These are phyloP conservation scores for Laetiporus sulphureus DNA, from an alignment of 1,284 basidiomycete genomes.

Conservation along the genomic window DNA sequence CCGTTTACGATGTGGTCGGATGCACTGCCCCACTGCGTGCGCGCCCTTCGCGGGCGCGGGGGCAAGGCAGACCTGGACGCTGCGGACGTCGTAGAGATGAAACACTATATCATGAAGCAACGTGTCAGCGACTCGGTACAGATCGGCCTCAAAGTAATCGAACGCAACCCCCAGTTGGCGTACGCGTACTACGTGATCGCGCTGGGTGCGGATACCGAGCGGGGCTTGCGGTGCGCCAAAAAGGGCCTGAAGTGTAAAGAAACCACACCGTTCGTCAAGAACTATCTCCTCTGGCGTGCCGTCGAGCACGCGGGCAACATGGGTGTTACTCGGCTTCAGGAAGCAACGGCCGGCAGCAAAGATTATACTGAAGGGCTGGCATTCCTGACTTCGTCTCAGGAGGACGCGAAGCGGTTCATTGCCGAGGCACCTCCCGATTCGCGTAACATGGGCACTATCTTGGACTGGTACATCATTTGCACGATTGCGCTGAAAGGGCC, in stretches of 20 bases:
- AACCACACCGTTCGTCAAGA: constrained; percentile 24
- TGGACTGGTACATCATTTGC: constrained; percentile 53
- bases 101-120: constrained; percentile 41
- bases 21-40: constrained; percentile 46
- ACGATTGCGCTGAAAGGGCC: constrained; percentile 42
- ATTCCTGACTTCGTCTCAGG: constrained; percentile 45
- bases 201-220: constrained; percentile 25
- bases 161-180: constrained; percentile 45
- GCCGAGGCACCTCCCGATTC: constrained; percentile 53
- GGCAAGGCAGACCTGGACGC: constrained; percentile 33
- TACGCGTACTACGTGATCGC: constrained; percentile 54
- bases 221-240: constrained; percentile 41
- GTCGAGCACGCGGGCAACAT: constrained; percentile 51
- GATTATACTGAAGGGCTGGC: constrained; percentile 54
- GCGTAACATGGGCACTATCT: constrained; percentile 46
- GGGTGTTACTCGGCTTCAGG: constrained; percentile 41
- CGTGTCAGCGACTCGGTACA: constrained; percentile 37
- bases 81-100: constrained; percentile 58
- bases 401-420: constrained; percentile 52
- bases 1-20: constrained; percentile 54
- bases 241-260: constrained; percentile 44
- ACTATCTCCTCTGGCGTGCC: constrained; percentile 48
- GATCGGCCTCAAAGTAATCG: constrained; percentile 36
- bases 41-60: constrained; percentile 39
- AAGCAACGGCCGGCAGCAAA: constrained; percentile 31